Percentiles rank a stretch among this genome's conserved stretches.
These are phyloP conservation scores for Boletus insuetus DNA, from an alignment of 768 basidiomycete genomes.

Conservation along the genomic window DNA sequence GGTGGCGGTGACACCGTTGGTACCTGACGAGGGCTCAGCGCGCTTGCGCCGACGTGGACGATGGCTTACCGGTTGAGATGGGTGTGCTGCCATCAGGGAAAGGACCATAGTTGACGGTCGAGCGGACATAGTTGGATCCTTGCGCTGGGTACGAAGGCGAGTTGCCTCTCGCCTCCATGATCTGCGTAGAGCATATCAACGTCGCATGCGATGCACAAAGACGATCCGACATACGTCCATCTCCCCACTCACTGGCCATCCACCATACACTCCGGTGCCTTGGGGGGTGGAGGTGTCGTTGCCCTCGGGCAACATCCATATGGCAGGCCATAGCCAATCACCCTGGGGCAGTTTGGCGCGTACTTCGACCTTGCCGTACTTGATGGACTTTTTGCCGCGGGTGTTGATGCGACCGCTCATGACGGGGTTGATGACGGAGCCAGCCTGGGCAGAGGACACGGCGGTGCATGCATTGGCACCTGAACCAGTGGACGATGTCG, in stretches of 20 bases:
- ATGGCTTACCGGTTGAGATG: conserved; percentile 27
- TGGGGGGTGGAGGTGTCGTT: conserved; percentile 19
- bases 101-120: conserved; percentile 69
- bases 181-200: conserved; percentile 29
- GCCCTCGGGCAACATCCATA: conserved; percentile 31
- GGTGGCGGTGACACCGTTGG: conserved; percentile 9
- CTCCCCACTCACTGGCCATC: conserved; percentile 55
- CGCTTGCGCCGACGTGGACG: accelerated
- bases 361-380: conserved; percentile 58
- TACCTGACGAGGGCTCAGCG: conserved; percentile 4
- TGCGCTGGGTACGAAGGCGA: conserved; percentile 39
- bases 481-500: conserved; percentile 14
- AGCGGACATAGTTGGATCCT: conserved; percentile 48
- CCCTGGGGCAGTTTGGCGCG: conserved; percentile 61
- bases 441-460: conserved; percentile 33
- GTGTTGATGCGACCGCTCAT: conserved; percentile 55
- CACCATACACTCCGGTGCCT: conserved; percentile 25
- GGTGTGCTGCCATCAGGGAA: conserved; percentile 34
- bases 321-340: conserved; percentile 37
- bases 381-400: conserved; percentile 44
- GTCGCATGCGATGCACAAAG: not conserved
- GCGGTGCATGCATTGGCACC: conserved; percentile 40
- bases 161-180: conserved; percentile 55
- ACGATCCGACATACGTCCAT: conserved; percentile 46
- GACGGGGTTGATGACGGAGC: conserved; percentile 49